Evolutionary conservation across 2,329 filamentous ascomycete species (phyloP).

Genomic region (Bipolaris gigantea): DNA sequence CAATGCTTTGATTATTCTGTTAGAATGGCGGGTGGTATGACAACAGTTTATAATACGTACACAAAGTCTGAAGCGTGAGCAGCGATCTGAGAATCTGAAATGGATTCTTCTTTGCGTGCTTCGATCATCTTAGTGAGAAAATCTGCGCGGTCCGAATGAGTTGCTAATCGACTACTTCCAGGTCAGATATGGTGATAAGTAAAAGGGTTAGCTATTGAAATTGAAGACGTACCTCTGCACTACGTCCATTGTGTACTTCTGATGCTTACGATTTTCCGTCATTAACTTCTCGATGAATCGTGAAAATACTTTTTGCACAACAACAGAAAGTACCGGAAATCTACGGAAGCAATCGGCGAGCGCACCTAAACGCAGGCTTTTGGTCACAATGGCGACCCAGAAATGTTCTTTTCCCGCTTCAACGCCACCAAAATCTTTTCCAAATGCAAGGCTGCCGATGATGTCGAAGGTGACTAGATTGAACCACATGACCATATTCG

Average conservation of each 20-base stretch:
- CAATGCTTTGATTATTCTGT: slow-evolving; percentile 12
- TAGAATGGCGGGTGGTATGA: background rate
- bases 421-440: no score
- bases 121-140: slow-evolving; percentile 9
- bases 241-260: slow-evolving; percentile 7
- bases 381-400: no score
- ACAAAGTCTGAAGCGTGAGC: slow-evolving; percentile 15
- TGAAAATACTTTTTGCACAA: no score
- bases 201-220: background rate
- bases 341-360: no score
- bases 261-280: background rate
- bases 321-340: no score
- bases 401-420: no score
- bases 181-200: background rate
- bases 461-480: no score
- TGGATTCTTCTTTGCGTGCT: slow-evolving; percentile 2
- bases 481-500: no score
- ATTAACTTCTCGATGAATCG: no score
- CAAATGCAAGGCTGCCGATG: no score
- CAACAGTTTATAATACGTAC: slow-evolving; percentile 1
- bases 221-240: background rate
- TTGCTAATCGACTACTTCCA: background rate
- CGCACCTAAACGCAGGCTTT: no score
- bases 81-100: slow-evolving; percentile 15
- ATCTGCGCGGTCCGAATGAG: slow-evolving; percentile 9